Percentiles rank a stretch among this genome's conserved stretches.
Conservation (phyloP, 2,329 filamentous ascomycete genomes). For the Hymenoscyphus fraxineus region DNA sequence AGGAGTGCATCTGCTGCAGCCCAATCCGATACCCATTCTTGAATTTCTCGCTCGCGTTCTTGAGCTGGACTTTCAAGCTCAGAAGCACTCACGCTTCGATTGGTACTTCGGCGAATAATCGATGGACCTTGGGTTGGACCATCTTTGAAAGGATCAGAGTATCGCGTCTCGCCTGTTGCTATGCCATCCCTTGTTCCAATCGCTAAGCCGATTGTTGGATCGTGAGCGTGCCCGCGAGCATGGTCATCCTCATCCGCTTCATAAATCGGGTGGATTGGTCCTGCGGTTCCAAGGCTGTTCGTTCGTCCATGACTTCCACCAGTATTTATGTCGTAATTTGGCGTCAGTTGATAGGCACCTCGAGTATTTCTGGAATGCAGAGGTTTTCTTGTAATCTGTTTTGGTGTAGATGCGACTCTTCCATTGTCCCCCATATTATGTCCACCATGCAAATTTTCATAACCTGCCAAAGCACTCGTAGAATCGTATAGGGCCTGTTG, state of each 20-base stretch:
- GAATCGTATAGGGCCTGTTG: conserved; percentile 29
- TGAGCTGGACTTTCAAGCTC: conserved; percentile 27
- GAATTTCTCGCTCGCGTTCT: conserved; percentile 33
- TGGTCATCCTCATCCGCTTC: conserved; percentile 52
- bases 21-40: conserved; percentile 38
- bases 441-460: conserved; percentile 27
- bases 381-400: conserved; percentile 36
- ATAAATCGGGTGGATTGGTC: conserved; percentile 60
- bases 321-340: conserved; percentile 40
- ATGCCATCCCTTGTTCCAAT: conserved; percentile 24
- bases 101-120: conserved; percentile 15
- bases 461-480: conserved; percentile 22
- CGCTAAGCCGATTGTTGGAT: conserved; percentile 16
- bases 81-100: conserved; percentile 16
- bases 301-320: conserved; percentile 39
- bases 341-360: conserved; percentile 39
- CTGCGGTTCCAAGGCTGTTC: conserved; percentile 44
- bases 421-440: conserved; percentile 21
- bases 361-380: conserved; percentile 35
- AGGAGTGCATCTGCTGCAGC: conserved; percentile 34
- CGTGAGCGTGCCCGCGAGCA: conserved; percentile 10
- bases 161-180: conserved; percentile 17
- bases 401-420: conserved; percentile 15
- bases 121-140: conserved; percentile 8
- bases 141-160: conserved; percentile 33